phyloP scores from a whole-genome alignment of 2,329 filamentous ascomycete species.

The Fusarium temperatum region DNA sequence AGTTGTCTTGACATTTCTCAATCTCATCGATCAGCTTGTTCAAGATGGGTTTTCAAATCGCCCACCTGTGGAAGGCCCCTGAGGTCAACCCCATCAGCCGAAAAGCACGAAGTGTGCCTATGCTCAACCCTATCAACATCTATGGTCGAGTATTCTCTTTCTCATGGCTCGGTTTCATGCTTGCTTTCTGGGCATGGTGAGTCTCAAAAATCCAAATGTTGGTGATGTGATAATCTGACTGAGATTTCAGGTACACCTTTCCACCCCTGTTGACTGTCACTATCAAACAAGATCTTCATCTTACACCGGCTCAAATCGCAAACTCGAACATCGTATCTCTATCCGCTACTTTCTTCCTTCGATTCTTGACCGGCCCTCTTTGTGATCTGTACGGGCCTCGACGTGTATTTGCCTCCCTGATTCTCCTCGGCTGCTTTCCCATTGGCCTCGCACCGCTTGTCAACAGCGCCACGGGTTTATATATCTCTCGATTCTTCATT shows the following conservation, averaged over 20 bases:
- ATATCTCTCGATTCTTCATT: slow-evolving; percentile 80
- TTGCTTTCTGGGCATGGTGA: slow-evolving; percentile 86
- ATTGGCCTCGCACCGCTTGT: slow-evolving; percentile 84
- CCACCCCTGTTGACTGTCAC: slow-evolving; percentile 81
- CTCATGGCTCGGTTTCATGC: slow-evolving; percentile 85
- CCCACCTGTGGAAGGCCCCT: slow-evolving; percentile 56
- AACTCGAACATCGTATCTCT: slow-evolving; percentile 94
- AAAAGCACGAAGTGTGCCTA: slow-evolving; percentile 82
- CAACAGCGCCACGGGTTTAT: slow-evolving; percentile 69
- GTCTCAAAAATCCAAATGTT: slow-evolving; percentile 10
- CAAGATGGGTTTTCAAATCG: slow-evolving; percentile 44
- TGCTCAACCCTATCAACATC: slow-evolving; percentile 79
- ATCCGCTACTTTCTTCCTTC: slow-evolving; percentile 74
- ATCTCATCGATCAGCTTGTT: background rate
- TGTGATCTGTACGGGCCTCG: slow-evolving; percentile 88
- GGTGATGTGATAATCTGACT: slow-evolving; percentile 17
- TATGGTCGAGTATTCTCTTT: slow-evolving; percentile 93
- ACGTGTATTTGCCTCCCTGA: slow-evolving; percentile 77
- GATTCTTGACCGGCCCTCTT: slow-evolving; percentile 80
- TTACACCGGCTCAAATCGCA: slow-evolving; percentile 75
- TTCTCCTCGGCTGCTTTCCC: slow-evolving; percentile 82
- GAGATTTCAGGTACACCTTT: slow-evolving; percentile 73
- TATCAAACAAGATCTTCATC: slow-evolving; percentile 80
- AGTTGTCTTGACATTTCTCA: background rate
- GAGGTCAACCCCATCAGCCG: slow-evolving; percentile 84